Percentiles rank a stretch among this genome's conserved stretches.
These are phyloP conservation scores for Paraurostyla sp. DNA, from an alignment of 73 alveolate genomes.

Conservation along the genomic window DNA sequence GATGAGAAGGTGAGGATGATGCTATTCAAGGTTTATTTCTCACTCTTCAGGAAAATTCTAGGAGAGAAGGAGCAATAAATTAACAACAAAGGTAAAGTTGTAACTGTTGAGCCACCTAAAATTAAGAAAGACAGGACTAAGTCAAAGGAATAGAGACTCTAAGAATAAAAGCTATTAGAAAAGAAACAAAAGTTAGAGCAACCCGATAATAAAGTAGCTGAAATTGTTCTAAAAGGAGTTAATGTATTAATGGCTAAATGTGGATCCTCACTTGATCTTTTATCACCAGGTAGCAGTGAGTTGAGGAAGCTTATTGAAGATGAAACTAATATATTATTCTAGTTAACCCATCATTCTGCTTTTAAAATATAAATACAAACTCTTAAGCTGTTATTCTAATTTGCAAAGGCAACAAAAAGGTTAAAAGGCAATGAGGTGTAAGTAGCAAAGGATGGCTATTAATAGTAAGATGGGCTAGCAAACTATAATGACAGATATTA, in stretches of 20 bases:
- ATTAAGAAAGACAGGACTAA: conserved; percentile 71
- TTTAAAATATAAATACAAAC: conserved; percentile 86
- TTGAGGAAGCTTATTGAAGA: conserved; percentile 78
- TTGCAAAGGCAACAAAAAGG: conserved; percentile 78
- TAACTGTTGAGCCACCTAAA: background rate
- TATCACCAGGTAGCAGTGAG: conserved; percentile 66
- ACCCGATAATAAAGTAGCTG: conserved; percentile 80
- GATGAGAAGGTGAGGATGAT: conserved; percentile 50
- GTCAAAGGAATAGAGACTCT: conserved; percentile 60
- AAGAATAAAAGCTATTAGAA: background rate
- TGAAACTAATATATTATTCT: conserved; percentile 83
- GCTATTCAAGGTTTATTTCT: conserved; percentile 53
- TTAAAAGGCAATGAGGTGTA: background rate
- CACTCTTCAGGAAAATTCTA: conserved; percentile 47
- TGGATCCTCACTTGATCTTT: background rate
- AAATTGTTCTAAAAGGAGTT: conserved; percentile 80
- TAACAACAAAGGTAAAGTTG: background rate
- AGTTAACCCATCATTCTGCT: conserved; percentile 82
- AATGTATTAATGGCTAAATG: conserved; percentile 50
- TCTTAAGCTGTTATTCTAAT: conserved; percentile 83
- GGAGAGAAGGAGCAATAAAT: background rate
- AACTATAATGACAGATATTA: conserved; percentile 87
- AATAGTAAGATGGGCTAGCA: background rate
- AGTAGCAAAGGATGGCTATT: conserved; percentile 14
- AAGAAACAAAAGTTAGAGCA: conserved; percentile 58